phyloP scores from a whole-genome alignment of 441 rosid species.

The Eugenia klotzschiana region DNA sequence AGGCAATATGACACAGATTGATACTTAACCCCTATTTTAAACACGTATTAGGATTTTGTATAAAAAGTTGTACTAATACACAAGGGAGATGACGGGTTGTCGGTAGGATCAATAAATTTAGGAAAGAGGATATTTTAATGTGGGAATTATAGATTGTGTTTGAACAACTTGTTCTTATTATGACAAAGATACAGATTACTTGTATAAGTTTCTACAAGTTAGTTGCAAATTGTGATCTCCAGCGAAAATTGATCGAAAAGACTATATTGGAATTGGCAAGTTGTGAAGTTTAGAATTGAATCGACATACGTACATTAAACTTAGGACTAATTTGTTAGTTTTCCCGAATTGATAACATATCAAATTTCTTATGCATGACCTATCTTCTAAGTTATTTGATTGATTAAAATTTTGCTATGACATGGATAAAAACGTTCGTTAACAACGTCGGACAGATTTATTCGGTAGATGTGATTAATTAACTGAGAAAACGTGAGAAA shows the following conservation, averaged over 20 bases:
- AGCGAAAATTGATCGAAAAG: too few relatives aligned
- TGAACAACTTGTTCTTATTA: background rate
- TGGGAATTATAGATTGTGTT: background rate
- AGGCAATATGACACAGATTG: background rate
- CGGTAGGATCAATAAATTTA: rapidly evolving
- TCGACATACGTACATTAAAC: too few relatives aligned
- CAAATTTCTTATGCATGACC: background rate
- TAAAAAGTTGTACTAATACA: background rate
- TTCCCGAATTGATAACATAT: background rate
- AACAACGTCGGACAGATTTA: background rate
- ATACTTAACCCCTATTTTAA: background rate
- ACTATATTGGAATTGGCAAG: too few relatives aligned
- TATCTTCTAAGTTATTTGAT: background rate
- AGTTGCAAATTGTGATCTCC: background rate
- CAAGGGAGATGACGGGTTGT: background rate
- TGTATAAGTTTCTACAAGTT: background rate
- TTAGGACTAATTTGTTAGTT: too few relatives aligned
- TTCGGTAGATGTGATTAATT: background rate
- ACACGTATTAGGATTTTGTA: background rate
- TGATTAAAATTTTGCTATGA: rapidly evolving
- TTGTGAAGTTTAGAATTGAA: too few relatives aligned
- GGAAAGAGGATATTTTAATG: background rate
- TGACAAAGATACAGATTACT: background rate
- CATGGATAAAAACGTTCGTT: background rate
- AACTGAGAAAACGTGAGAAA: background rate